Evolutionary conservation across 305 asterid species (phyloP), one percentile per base, ranked within the genome.

Genomic region (Fraxinus dipetala): DNA sequence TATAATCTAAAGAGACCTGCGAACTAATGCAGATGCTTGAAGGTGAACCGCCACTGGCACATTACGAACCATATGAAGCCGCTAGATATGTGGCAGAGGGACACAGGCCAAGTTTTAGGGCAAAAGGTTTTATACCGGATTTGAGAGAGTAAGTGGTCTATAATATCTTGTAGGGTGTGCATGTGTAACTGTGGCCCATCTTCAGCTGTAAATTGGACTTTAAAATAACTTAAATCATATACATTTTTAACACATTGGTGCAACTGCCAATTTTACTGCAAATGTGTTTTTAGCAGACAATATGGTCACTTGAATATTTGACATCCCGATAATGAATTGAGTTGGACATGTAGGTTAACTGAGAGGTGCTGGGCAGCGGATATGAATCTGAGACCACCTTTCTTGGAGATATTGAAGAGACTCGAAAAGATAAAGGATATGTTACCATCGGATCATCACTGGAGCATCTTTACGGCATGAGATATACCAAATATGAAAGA

Each of bases 21-120:
- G 73, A 80, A 36, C 76, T 85, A 83, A 69, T 87, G 87, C 96
- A 96, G 98, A 96, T 96, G 99, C 90, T 96, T 78, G 98, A 96
- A 90, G 99, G 99, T 20, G 98, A 96, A 16, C 94, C 98, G 77
- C 98, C 98, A 18, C 82, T 96, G 88, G 84, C 97, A 11, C 67
- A 85, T 84, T 93, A 86, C 63, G 98, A 94, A 87, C 98, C 99
- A 31, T 92, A 92, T 78, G 98, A 94, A 85, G 98, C 98, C 72
- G 99, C 99, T 40, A 92, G 82, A 87, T 89, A 87, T 73, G 91
- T 91, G 84, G 84, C 99, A 35, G 99, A 96, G 85, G 99, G 99
- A 45, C 95, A 93, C 88, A 92, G 98, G 24, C 99, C 99, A 63
- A 70, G 73, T 48, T 90, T 93, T 83, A 91, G 87, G 88, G 90